Evolutionary conservation across 768 basidiomycete species (phyloP).

Genomic region (Clavulina sp.): DNA sequence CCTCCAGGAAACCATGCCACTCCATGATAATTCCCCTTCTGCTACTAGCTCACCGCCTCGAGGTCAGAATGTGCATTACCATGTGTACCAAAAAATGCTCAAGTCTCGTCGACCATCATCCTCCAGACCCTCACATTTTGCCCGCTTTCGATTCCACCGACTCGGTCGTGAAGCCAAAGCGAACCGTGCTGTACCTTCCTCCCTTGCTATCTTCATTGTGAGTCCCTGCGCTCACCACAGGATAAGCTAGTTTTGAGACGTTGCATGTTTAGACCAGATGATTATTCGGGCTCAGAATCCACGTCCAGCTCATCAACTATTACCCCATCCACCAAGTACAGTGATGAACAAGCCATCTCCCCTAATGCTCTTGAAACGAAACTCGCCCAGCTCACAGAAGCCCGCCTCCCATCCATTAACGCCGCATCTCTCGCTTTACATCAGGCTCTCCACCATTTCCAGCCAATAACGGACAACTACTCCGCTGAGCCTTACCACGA

Average conservation of each 20-base stretch:
- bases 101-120: neutral
- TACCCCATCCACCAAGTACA: conserved; percentile 7
- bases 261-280: too few relatives aligned
- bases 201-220: conserved; percentile 60
- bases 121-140: neutral
- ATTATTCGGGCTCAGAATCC: neutral
- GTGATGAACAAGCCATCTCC: conserved; percentile 2
- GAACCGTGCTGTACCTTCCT: conserved; percentile 60
- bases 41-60: too few relatives aligned
- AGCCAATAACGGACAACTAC: conserved; percentile 40
- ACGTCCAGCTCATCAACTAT: neutral
- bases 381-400: conserved; percentile 42
- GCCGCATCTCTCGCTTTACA: conserved; percentile 70
- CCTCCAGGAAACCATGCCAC: too few relatives aligned
- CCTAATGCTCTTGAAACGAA: too few relatives aligned
- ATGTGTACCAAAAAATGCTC: too few relatives aligned
- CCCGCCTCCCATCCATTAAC: conserved; percentile 72
- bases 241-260: too few relatives aligned
- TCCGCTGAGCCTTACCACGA: conserved; percentile 43
- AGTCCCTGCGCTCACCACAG: neutral
- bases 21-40: too few relatives aligned
- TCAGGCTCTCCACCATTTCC: conserved; percentile 65
- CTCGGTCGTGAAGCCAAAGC: neutral
- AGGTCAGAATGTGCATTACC: too few relatives aligned
- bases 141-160: neutral